Conservation (phyloP, 2,329 filamentous ascomycete species). For the Diaporthe amygdali region DNA sequence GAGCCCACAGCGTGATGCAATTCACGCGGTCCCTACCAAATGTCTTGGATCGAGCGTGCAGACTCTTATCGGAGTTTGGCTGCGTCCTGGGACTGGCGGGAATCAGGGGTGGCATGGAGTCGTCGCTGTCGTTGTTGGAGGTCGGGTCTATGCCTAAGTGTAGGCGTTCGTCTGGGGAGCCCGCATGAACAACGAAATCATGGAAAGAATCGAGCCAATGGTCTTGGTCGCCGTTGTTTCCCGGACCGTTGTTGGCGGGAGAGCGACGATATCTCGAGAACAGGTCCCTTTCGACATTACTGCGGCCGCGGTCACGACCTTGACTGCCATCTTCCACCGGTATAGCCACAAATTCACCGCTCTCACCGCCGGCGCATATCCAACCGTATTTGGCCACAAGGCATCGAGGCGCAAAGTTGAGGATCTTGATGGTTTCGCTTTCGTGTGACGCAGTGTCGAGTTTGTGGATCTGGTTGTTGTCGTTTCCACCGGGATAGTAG, state of each 20-base stretch:
- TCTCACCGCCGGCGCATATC: conserved; percentile 88
- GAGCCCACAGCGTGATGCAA: conserved; percentile 69
- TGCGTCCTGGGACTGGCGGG: conserved; percentile 28
- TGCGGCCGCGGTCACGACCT: conserved; percentile 6
- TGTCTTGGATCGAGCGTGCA: conserved; percentile 56
- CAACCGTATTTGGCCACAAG: conserved; percentile 86
- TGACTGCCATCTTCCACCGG: conserved; percentile 55
- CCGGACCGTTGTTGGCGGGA: background rate
- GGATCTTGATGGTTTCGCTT: conserved; percentile 73
- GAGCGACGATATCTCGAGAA: conserved; percentile 30
- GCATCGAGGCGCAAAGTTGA: conserved; percentile 81
- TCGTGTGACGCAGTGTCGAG: conserved; percentile 73
- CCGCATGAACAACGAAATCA: conserved; percentile 8
- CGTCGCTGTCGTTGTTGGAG: conserved; percentile 30
- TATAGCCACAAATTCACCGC: conserved; percentile 85
- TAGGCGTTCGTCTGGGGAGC: conserved; percentile 17
- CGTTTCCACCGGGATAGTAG: conserved; percentile 81
- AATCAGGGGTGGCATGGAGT: conserved; percentile 31
- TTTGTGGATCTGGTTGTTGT: conserved; percentile 68
- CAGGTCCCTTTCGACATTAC: conserved; percentile 41
- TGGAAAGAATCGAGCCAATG: conserved; percentile 34
- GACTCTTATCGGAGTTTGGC: conserved; percentile 45
- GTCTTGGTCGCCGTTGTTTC: background rate
- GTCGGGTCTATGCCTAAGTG: conserved; percentile 26
- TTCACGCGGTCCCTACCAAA: conserved; percentile 68